phyloP scores from a whole-genome alignment of 306 rosid genomes.

The Canavalia gladiata region DNA sequence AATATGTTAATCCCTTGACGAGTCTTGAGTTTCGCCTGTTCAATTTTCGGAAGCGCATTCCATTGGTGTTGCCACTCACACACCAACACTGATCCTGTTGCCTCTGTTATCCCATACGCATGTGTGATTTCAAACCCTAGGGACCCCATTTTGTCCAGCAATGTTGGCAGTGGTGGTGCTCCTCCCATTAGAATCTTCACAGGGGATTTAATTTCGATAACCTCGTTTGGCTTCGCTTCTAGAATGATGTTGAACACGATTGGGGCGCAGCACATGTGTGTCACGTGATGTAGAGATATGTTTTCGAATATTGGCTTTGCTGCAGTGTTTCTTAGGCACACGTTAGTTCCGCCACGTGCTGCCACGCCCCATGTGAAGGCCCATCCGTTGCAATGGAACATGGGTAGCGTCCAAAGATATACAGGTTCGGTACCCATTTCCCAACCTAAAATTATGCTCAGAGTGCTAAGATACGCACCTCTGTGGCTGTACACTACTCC shows the following conservation, averaged over 20 bases:
- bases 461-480: slow-evolving; percentile 76
- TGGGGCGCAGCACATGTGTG: slow-evolving; percentile 93
- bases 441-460: slow-evolving; percentile 75
- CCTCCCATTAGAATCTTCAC: slow-evolving; percentile 84
- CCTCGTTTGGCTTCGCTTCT: slow-evolving; percentile 52
- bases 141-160: slow-evolving; percentile 59
- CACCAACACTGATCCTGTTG: slow-evolving; percentile 86
- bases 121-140: slow-evolving; percentile 83
- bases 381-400: slow-evolving; percentile 97
- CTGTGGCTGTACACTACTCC: slow-evolving; percentile 88
- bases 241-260: slow-evolving; percentile 72
- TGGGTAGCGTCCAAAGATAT: slow-evolving; percentile 83
- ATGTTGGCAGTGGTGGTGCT: slow-evolving; percentile 76
- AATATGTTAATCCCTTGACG: slow-evolving; percentile 77
- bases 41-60: slow-evolving; percentile 54
- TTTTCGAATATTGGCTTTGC: slow-evolving; percentile 65
- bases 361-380: slow-evolving; percentile 93
- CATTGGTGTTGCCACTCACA: slow-evolving; percentile 87
- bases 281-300: slow-evolving; percentile 62
- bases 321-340: slow-evolving; percentile 65
- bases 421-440: slow-evolving; percentile 77
- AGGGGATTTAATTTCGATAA: slow-evolving; percentile 21
- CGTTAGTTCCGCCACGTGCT: slow-evolving; percentile 84
- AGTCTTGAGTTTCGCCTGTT: slow-evolving; percentile 67
- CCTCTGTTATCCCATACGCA: slow-evolving; percentile 85